A percentile compares a stretch with the other conserved stretches of the same genome.
Conservation (phyloP, 192 early-diverging fungal species). For the Podila clonocystis region DNA sequence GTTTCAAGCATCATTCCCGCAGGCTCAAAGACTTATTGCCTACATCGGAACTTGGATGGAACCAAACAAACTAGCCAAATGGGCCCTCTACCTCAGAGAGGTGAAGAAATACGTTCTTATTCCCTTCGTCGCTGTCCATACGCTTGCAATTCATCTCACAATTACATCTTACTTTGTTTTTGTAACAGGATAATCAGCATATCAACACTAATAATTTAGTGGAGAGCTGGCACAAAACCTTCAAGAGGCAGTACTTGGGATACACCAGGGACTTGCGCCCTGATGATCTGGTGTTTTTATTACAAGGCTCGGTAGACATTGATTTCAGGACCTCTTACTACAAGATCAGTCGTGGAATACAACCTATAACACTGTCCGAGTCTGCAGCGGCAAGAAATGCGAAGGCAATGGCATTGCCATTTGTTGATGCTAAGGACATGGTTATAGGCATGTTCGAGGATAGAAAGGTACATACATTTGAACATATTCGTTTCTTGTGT, state of each 20-base stretch:
- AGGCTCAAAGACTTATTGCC: conserved; percentile 5
- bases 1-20: conserved; percentile 4
- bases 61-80: conserved; percentile 9
- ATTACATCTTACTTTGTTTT: not conserved
- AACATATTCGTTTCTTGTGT: not conserved
- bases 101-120: not conserved
- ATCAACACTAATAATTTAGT: conserved; percentile 22
- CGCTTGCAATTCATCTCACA: no score
- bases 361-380: conserved; percentile 10
- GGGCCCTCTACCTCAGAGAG: conserved; percentile 13
- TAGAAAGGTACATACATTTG: conserved; percentile 9
- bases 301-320: no score
- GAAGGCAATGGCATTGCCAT: conserved; percentile 1
- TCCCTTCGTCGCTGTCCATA: not conserved
- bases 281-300: not conserved
- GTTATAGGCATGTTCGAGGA: conserved; percentile 2
- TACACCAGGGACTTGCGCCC: conserved; percentile 7
- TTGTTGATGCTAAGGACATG: conserved; percentile 9
- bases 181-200: conserved; percentile 12
- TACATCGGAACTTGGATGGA: conserved; percentile 17
- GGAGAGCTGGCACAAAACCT: conserved; percentile 14
- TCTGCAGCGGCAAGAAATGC: conserved; percentile 13
- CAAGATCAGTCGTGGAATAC: conserved; percentile 11
- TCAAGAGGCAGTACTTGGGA: conserved; percentile 17
- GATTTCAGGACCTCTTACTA: not conserved